Percentiles rank a stretch among this genome's conserved stretches.
Conservation (phyloP, 1,139 yeast species). For the Candida neerlandica region DNA sequence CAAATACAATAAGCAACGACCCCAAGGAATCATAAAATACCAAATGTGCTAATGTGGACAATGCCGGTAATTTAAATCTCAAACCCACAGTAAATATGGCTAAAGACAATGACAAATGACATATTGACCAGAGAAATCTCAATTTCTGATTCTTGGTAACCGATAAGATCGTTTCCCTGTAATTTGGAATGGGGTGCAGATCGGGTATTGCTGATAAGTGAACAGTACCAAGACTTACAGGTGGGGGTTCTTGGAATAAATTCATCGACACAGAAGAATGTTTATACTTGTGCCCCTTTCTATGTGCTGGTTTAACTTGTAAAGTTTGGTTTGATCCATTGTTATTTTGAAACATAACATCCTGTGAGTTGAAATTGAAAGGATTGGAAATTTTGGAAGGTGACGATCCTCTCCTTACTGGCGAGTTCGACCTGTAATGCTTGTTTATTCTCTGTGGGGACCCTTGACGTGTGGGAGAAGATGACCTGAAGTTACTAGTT, state of each 20-base stretch:
- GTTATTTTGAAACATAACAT: constrained; percentile 28
- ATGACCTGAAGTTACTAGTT: constrained; percentile 17
- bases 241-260: constrained; percentile 89
- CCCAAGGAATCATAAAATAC: constrained; percentile 87
- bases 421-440: constrained; percentile 35
- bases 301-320: constrained; percentile 61
- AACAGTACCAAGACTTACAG: constrained; percentile 43
- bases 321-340: constrained; percentile 32
- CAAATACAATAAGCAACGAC: constrained; percentile 67
- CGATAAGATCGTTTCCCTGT: constrained; percentile 60
- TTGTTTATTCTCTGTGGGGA: constrained; percentile 34
- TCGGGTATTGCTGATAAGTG: constrained; percentile 75
- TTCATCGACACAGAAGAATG: constrained; percentile 98
- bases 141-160: constrained; percentile 55
- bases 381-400: constrained; percentile 38
- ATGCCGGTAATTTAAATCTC: constrained; percentile 56
- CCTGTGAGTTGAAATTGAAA: constrained; percentile 50
- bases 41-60: constrained; percentile 83
- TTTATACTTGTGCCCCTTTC: constrained; percentile 94
- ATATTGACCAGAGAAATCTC: constrained; percentile 65
- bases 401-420: constrained; percentile 29
- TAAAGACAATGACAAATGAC: constrained; percentile 60
- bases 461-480: constrained; percentile 34
- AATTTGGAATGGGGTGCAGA: constrained; percentile 77
- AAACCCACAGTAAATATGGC: constrained; percentile 65